These are phyloP conservation scores for Westerdykella sp. DNA, from an alignment of 2,329 filamentous ascomycete species.

Conservation along the genomic window DNA sequence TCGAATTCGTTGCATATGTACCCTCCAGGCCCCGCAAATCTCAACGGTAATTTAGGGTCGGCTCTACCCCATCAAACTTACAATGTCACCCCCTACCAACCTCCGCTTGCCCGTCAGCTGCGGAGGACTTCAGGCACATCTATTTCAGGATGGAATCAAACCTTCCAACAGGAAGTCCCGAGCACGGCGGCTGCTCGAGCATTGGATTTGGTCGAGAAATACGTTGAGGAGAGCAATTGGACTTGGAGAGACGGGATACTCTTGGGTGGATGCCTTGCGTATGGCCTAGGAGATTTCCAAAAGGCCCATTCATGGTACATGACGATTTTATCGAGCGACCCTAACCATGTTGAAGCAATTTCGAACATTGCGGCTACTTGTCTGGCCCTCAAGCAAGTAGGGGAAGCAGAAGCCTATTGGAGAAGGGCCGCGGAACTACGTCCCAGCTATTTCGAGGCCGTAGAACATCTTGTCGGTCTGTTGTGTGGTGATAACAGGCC, in stretches of 20 bases:
- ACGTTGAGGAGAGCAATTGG: conserved; percentile 38
- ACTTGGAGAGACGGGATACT: conserved; percentile 88
- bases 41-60: no score
- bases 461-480: conserved; percentile 86
- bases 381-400: conserved; percentile 71
- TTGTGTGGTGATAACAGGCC: conserved; percentile 75
- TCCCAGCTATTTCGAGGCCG: conserved; percentile 87
- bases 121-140: conserved; percentile 31
- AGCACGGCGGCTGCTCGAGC: conserved; percentile 35
- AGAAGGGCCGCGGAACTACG: conserved; percentile 72
- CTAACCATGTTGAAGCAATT: conserved; percentile 81
- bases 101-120: conserved; percentile 15
- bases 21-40: not conserved
- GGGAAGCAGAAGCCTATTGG: conserved; percentile 85
- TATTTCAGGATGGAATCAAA: conserved; percentile 23
- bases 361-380: conserved; percentile 89
- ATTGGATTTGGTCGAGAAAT: conserved; percentile 31
- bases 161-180: conserved; percentile 21
- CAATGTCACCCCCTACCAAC: no score
- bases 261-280: conserved; percentile 83
- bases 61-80: no score
- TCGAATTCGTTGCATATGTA: not conserved
- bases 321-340: conserved; percentile 48
- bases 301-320: conserved; percentile 70
- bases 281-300: conserved; percentile 78